These are phyloP conservation scores for Cyberlindnera mrakii DNA, from an alignment of 805 yeast genomes.

Conservation along the genomic window DNA sequence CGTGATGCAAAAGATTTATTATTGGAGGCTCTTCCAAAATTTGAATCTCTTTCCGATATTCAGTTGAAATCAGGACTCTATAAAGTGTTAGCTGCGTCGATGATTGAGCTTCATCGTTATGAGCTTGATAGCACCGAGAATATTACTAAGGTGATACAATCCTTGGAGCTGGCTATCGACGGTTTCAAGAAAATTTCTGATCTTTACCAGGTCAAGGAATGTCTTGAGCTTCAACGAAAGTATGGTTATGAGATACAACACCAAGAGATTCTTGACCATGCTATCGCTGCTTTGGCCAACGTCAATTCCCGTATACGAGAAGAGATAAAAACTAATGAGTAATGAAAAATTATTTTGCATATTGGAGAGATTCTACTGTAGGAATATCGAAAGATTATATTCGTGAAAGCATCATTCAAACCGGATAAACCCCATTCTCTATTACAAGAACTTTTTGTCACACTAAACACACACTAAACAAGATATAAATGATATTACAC, in stretches of 20 bases:
- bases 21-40: slow-evolving; percentile 36
- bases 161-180: slow-evolving; percentile 36
- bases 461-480: slow-evolving; percentile 18
- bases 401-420: slow-evolving; percentile 3
- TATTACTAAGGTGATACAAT: slow-evolving; percentile 27
- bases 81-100: slow-evolving; percentile 26
- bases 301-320: slow-evolving; percentile 7
- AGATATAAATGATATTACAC: slow-evolving; percentile 16
- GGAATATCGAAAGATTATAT: not conserved
- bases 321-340: slow-evolving; percentile 1
- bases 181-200: slow-evolving; percentile 37
- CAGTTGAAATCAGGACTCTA: slow-evolving; percentile 35
- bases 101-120: slow-evolving; percentile 9
- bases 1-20: slow-evolving; percentile 41
- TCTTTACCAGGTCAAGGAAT: slow-evolving; percentile 31
- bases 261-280: slow-evolving; percentile 26
- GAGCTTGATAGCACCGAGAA: not conserved
- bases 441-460: slow-evolving; percentile 12
- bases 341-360: not conserved
- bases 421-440: not conserved
- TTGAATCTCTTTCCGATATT: slow-evolving; percentile 34
- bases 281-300: slow-evolving; percentile 4
- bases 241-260: slow-evolving; percentile 30
- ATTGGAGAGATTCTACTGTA: not conserved
- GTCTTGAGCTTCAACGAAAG: slow-evolving; percentile 34